A percentile compares a stretch with the other conserved stretches of the same genome.
Evolutionary conservation across 2,329 filamentous ascomycete species (phyloP).

Genomic region (Hymenoscyphus fraxineus): DNA sequence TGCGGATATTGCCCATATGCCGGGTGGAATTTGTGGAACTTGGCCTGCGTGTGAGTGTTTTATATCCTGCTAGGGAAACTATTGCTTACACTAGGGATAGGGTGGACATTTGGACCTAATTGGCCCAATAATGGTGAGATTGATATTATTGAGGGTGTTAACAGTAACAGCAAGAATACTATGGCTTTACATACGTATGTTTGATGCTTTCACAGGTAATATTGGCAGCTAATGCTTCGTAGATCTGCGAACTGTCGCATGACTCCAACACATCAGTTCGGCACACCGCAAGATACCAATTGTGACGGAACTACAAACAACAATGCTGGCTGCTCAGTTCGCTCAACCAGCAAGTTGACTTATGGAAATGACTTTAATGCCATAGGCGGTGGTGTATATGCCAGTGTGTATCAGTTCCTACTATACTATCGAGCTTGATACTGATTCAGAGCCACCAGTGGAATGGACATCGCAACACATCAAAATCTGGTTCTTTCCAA

Average conservation of each 20-base stretch:
- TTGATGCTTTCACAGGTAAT: not conserved
- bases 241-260: conserved; percentile 19
- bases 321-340: conserved; percentile 41
- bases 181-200: conserved; percentile 62
- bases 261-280: conserved; percentile 37
- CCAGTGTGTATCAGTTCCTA: conserved; percentile 39
- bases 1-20: conserved; percentile 69
- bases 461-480: conserved; percentile 55
- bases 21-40: conserved; percentile 63
- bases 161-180: conserved; percentile 46
- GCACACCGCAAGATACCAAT: conserved; percentile 10
- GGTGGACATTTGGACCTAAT: conserved; percentile 48
- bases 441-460: not conserved
- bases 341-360: conserved; percentile 42
- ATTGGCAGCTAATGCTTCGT: not conserved
- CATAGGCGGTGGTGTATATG: conserved; percentile 59
- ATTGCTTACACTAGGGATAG: conserved; percentile 8
- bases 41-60: conserved; percentile 60
- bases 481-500: conserved; percentile 71
- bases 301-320: conserved; percentile 17
- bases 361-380: conserved; percentile 65
- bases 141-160: conserved; percentile 56
- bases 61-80: not conserved
- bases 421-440: not conserved
- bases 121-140: conserved; percentile 65